Conservation (phyloP, 2,329 filamentous ascomycete species). For the Aspergillus glaucus region DNA sequence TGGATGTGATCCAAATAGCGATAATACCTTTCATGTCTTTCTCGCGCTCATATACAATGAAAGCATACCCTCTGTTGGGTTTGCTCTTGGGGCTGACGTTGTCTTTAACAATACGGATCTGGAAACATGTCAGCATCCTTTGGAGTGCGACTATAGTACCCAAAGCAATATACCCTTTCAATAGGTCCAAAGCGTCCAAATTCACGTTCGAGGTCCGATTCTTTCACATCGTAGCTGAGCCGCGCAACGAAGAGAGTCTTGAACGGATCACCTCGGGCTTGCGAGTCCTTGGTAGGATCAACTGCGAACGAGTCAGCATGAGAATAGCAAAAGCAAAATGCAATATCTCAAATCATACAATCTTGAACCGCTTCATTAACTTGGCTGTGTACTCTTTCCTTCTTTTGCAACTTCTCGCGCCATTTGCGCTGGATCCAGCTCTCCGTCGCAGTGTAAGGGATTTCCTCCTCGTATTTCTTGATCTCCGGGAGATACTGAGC, state of each 20-base stretch:
- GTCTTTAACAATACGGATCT: constrained; percentile 86
- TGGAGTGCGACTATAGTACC: background rate
- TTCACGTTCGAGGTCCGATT: constrained; percentile 84
- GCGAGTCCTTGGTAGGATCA: constrained; percentile 76
- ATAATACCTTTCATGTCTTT: constrained; percentile 95
- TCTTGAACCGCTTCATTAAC: constrained; percentile 57
- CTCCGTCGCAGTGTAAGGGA: constrained; percentile 74
- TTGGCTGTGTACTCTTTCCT: constrained; percentile 58
- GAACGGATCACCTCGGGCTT: constrained; percentile 88
- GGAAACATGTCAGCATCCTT: constrained; percentile 12
- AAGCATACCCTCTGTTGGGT: constrained; percentile 83
- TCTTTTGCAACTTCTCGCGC: constrained; percentile 74
- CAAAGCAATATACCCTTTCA: constrained; percentile 62
- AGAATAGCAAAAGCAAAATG: background rate
- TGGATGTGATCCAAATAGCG: constrained; percentile 7
- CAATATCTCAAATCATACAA: constrained; percentile 46
- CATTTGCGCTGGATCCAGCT: constrained; percentile 88
- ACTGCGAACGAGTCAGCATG: constrained; percentile 44
- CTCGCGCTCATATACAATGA: constrained; percentile 93
- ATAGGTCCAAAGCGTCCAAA: constrained; percentile 92
- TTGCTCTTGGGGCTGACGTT: constrained; percentile 63
- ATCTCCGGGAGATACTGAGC: constrained; percentile 68
- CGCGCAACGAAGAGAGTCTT: constrained; percentile 90
- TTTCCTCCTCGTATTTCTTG: constrained; percentile 69
- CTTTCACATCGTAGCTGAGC: constrained; percentile 80